Evolutionary conservation across 805 yeast species (phyloP), one percentile per base, ranked within the genome.

Genomic region (Nakazawaea molendinolei): DNA sequence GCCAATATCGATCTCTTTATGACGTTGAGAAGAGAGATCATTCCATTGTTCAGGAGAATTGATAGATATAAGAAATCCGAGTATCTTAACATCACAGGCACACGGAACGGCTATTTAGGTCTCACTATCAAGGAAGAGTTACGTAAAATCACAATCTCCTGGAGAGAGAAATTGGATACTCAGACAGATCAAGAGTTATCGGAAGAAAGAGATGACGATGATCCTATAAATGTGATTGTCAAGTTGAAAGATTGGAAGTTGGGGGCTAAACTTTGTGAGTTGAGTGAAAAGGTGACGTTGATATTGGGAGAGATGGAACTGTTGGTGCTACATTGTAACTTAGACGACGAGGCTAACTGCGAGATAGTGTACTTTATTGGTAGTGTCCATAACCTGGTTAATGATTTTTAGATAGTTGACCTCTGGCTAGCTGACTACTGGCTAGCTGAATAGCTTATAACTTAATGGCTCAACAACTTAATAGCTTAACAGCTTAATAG

Each of bases 171-270:
- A 42, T 52, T 77, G 19, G 70, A 69, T 36, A 68, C 73, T 1
- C 66, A 61, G 29, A 56, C 56, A 36, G 52, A 48, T 16, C 24
- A 27, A 24, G 33, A 15, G 19, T 12, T n/a, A 22, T 31, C 28
- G 16, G 29, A 31, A 4, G 51, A 41, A 10, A 40, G 44, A 12
- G 51, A 50, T 14, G 30, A 16, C 1, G 33, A 37, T 7, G 59
- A 58, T 19, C 70, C 63, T 13, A 55, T 57, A 38, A 74, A 65
- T 26, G 67, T 81, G 2, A 57, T 65, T 19, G 71, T 83, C 20
- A 67, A 66, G 45, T 57, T 75, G 17, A 71, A 63, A 46, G 86
- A 81, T 51, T 83, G 90, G 90, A 76, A 67, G 47, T 58, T 75
- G 42, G 83, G 85, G 1, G 63, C 77, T 5, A 71, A 63, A 48